Percentiles rank a stretch among this genome's conserved stretches.
Conservation (phyloP, 169 alveolate species). For the Plasmodium malariae region DNA sequence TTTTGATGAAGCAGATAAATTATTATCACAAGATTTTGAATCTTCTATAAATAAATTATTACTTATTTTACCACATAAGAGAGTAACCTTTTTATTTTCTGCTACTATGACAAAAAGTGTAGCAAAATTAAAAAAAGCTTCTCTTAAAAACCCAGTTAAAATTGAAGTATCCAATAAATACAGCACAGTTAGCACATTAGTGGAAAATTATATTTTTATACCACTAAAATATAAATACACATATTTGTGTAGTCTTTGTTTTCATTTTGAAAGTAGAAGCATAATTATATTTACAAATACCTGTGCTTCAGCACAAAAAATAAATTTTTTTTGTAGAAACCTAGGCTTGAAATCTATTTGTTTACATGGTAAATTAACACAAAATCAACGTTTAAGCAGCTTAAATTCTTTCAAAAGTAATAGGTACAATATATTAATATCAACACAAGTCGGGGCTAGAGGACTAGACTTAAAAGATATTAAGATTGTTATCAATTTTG, state of each 20-base stretch:
- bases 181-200: constrained; percentile 93
- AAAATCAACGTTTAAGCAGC: constrained; percentile 95
- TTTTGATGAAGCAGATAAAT: constrained; percentile 97
- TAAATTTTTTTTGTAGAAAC: constrained; percentile 91
- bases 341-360: constrained; percentile 94
- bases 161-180: constrained; percentile 88
- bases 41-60: constrained; percentile 96
- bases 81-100: constrained; percentile 97
- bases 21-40: constrained; percentile 97
- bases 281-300: constrained; percentile 96
- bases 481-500: constrained; percentile 97
- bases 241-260: constrained; percentile 90
- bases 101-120: constrained; percentile 99
- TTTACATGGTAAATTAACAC: constrained; percentile 97
- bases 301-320: constrained; percentile 91
- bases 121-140: constrained; percentile 96
- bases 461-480: constrained; percentile 99
- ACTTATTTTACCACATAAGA: constrained; percentile 91
- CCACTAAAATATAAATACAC: constrained; percentile 96
- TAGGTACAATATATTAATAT: constrained; percentile 90
- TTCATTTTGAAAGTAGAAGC: constrained; percentile 79
- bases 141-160: constrained; percentile 96
- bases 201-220: constrained; percentile 94
- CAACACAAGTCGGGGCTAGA: constrained; percentile 99
- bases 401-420: constrained; percentile 94